A percentile compares a stretch with the other conserved stretches of the same genome.
Evolutionary conservation across 2,329 filamentous ascomycete genomes (phyloP).

Genomic region (Penicillium glabrum): DNA sequence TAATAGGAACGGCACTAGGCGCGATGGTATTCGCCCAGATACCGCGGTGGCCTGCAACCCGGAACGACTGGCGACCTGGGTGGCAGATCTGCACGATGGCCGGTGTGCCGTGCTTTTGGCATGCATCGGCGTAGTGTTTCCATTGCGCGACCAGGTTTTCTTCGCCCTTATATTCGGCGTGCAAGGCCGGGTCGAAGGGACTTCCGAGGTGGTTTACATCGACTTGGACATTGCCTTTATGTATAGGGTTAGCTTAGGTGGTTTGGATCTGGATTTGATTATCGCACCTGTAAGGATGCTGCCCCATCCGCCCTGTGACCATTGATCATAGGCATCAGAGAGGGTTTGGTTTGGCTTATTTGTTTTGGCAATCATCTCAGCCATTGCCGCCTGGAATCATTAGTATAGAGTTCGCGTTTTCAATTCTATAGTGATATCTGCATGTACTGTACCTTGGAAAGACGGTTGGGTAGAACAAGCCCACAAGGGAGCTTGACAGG

Average conservation of each 20-base stretch:
- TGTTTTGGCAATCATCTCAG: conserved; percentile 45
- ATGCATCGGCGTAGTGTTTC: conserved; percentile 29
- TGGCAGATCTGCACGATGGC: conserved; percentile 48
- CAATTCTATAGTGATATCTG: neutral
- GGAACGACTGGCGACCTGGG: conserved; percentile 46
- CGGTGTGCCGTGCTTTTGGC: conserved; percentile 42
- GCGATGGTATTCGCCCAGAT: conserved; percentile 33
- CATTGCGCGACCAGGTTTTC: conserved; percentile 22
- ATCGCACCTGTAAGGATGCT: conserved; percentile 43
- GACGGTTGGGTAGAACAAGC: conserved; percentile 56
- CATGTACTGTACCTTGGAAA: conserved; percentile 40
- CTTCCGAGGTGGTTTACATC: conserved; percentile 43
- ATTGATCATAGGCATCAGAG: conserved; percentile 51
- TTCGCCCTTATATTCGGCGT: conserved; percentile 26
- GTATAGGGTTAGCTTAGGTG: neutral
- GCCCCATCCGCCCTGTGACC: conserved; percentile 48
- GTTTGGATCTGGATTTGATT: neutral
- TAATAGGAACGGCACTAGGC: conserved; percentile 42
- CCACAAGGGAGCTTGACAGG: conserved; percentile 57
- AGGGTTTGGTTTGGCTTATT: conserved; percentile 48
- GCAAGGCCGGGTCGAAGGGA: conserved; percentile 30
- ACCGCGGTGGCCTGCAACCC: conserved; percentile 39
- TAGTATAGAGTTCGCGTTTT: neutral
- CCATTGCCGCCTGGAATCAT: conserved; percentile 43
- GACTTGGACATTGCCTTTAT: conserved; percentile 44